These are phyloP conservation scores for Colletotrichum sp. DNA, from an alignment of 2,329 filamentous ascomycete genomes.

Conservation along the genomic window DNA sequence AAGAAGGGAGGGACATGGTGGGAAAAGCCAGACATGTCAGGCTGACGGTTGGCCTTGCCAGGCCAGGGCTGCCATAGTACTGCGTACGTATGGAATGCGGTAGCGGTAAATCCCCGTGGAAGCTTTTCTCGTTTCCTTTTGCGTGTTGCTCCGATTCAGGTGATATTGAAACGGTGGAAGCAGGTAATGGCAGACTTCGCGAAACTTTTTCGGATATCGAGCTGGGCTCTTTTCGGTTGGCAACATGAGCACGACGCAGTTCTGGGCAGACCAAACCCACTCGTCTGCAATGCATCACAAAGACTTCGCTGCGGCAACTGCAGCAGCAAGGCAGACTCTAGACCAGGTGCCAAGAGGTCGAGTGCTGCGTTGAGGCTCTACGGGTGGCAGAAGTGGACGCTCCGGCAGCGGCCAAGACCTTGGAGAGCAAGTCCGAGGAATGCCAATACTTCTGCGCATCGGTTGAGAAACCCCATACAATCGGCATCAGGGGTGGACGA, in stretches of 20 bases:
- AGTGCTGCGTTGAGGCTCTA: slow-evolving; percentile 3
- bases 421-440: background rate
- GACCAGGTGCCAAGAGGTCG: background rate
- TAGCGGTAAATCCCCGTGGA: background rate
- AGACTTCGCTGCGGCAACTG: background rate
- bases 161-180: slow-evolving; percentile 1
- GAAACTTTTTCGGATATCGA: background rate
- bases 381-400: background rate
- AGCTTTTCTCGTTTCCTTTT: slow-evolving; percentile 5
- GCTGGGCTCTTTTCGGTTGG: background rate
- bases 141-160: background rate
- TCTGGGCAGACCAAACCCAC: background rate
- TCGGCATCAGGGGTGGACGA: background rate
- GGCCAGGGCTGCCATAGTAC: background rate
- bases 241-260: background rate
- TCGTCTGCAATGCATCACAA: background rate
- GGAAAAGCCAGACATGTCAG: background rate
- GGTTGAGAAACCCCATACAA: background rate
- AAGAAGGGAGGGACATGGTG: background rate
- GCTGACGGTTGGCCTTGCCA: background rate
- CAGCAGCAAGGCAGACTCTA: background rate
- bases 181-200: background rate
- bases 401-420: background rate
- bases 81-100: background rate
- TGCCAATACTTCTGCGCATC: background rate